These are phyloP conservation scores for Trichoderma asperelloides DNA, from an alignment of 495 filamentous ascomycete genomes.

Conservation along the genomic window DNA sequence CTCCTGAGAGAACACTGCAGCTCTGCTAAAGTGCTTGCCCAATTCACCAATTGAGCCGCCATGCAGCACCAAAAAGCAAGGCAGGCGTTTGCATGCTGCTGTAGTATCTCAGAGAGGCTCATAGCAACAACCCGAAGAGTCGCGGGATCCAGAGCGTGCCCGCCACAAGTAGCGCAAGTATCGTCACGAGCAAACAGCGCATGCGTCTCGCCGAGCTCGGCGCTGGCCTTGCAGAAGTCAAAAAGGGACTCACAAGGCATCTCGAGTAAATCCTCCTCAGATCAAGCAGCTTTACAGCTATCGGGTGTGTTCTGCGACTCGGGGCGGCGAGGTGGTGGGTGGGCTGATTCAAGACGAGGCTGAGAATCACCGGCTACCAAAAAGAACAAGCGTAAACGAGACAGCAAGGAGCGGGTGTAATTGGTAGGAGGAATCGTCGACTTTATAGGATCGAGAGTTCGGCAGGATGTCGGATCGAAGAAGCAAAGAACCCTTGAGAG, in stretches of 20 bases:
- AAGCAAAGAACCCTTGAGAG: too few relatives aligned
- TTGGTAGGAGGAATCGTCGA: background rate
- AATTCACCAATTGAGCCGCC: background rate
- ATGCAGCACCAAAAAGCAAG: background rate
- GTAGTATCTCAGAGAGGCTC: background rate
- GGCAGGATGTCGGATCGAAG: background rate
- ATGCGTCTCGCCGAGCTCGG: background rate
- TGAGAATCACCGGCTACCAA: background rate
- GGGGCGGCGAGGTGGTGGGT: background rate
- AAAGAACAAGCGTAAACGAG: background rate
- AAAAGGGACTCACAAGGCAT: conserved; percentile 10
- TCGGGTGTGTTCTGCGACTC: background rate
- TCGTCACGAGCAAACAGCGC: background rate
- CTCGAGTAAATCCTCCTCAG: background rate
- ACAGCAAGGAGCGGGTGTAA: background rate
- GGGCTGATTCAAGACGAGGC: background rate
- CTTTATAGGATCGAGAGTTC: background rate
- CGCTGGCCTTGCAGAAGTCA: background rate
- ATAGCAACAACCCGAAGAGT: background rate
- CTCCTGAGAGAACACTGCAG: background rate
- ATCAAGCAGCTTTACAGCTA: background rate
- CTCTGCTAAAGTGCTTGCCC: background rate
- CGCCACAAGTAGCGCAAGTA: background rate
- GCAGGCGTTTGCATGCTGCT: background rate
- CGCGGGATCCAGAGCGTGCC: background rate